Base-by-base conservation (phyloP, 495 filamentous ascomycete species). In the Penicillium antarcticum region DNA sequence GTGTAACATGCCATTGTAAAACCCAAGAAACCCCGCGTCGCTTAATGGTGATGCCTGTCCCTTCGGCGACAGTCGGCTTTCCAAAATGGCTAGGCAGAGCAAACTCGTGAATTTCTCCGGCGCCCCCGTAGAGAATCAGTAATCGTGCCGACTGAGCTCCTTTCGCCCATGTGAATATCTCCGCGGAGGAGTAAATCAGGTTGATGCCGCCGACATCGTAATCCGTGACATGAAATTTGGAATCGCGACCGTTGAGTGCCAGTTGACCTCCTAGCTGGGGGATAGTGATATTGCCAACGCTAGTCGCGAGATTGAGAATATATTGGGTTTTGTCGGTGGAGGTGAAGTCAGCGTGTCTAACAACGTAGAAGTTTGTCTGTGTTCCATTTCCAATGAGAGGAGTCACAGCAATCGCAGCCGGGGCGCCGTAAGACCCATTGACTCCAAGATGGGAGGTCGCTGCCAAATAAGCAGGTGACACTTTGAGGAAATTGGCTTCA, bases 211-310 rank as follows among this genome's bases (percentile, higher is more conserved):
- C 77, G 35, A 89, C 60, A 36, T 80, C 69, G 48, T 89, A 90
- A 63, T 91, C 85, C 6, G 80, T 82, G 17, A 89, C 82, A 53
- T 85, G 79, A 35, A 83, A 73, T 58, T 89, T 89, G 0, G 82
- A 85, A 60, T 91, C 87, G 24, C 85, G 74, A 0, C 87, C 85
- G 56, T 79, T 75, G 2, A 91, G 67, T 0, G 71, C 78, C n/a
- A 91, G 70, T 0, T 62, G 68, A n/a, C 75, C 74, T 12, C 78
- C 78, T 0, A 84, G 58, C 39, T 81, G 80, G 4, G 86, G 86
- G 26, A 89, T 71, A 0, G 71, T 78, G 19, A 87, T 39, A 16
- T 64, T 67, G 3, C 87, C 85, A 34, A 71, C 55, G 42, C 76
- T 81, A 0, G 82, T 87, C 0, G 71, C 55, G 5, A 88, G 53